Conservation (phyloP, 768 basidiomycete genomes). For the Gloeostereum incarnatum region DNA sequence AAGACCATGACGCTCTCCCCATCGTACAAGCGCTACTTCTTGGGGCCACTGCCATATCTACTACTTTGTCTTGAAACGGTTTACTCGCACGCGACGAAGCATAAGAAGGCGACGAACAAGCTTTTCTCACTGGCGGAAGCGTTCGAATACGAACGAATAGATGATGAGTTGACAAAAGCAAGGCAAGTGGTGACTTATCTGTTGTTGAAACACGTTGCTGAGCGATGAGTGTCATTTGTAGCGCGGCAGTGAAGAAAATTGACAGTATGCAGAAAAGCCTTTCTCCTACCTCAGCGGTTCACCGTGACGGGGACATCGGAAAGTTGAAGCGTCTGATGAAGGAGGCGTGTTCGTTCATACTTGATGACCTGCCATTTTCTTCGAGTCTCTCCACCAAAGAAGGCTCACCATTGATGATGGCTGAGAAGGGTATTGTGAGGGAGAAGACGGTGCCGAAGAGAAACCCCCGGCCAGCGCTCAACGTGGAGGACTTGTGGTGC, state of each 20-base stretch:
- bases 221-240: not conserved
- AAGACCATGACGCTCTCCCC: no score
- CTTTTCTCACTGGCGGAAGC: slow-evolving; percentile 15
- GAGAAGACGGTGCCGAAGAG: no score
- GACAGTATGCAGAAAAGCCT: not conserved
- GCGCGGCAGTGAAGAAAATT: not conserved
- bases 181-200: slow-evolving; percentile 23
- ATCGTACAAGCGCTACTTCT: slow-evolving; percentile 25
- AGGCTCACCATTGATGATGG: no score
- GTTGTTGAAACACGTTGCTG: not conserved
- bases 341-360: no score
- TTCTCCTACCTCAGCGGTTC: not conserved
- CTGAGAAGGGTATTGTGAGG: no score
- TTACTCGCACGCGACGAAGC: slow-evolving; percentile 12
- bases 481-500: no score
- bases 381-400: no score
- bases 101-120: slow-evolving; percentile 22
- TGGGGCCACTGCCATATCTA: slow-evolving; percentile 29
- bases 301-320: not conserved
- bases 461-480: no score
- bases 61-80: slow-evolving; percentile 29
- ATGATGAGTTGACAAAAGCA: slow-evolving; percentile 22
- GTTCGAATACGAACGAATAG: slow-evolving; percentile 16
- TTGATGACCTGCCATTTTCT: no score
- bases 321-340: not conserved